Base-by-base conservation (phyloP, 2,329 filamentous ascomycete species). In the Aspergillus neotritici region DNA sequence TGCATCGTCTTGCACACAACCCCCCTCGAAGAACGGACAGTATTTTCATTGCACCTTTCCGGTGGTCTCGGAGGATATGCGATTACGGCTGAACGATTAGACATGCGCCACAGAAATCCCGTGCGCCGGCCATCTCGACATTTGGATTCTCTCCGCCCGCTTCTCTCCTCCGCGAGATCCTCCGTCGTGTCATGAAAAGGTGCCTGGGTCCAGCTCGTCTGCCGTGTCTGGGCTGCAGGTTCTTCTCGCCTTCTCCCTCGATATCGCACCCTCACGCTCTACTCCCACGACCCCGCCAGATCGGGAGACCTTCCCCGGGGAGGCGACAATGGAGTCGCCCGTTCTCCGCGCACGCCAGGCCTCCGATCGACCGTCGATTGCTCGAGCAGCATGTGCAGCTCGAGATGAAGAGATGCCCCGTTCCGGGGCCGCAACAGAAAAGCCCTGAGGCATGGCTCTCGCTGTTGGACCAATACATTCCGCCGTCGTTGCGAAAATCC, bases 161-260 rank as follows among this genome's bases (percentile, higher is more conserved):
- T 50, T 48, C 40, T 51, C 52, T 51, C 56, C 44, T 54, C 48
- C 39, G 46, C 46, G 50, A 52, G 40, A 44, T 51, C 54, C 50
- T 48, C 51, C 43, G 49, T 58, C 61, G 63, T 66, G 66, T 67
- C 67, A 70, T 70, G 67, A 65, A 61, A 62, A 58, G 56, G 58
- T 68, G 61, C 57, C 57, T 66, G 47, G 50, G 58, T 52, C 50
- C 60, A 60, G 56, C 61, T 55, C 61, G 57, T 57, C 57, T 61
- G 54, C 56, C 57, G 50, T 56, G 55, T 59, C 54, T 60, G 53
- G 56, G 61, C 54, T 57, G 57, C 54, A 55, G 55, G 52, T 43
- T 45, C 44, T 48, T 48, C 50, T 44, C 43, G 41, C 43, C 50
- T 43, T 48, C 37, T 44, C 33, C 15, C 41, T 37, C 46, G 51